Evolutionary conservation across 2,329 filamentous ascomycete genomes (phyloP), one percentile per base, ranked within the genome.

Genomic region (Graphiopsis chlorocephala): DNA sequence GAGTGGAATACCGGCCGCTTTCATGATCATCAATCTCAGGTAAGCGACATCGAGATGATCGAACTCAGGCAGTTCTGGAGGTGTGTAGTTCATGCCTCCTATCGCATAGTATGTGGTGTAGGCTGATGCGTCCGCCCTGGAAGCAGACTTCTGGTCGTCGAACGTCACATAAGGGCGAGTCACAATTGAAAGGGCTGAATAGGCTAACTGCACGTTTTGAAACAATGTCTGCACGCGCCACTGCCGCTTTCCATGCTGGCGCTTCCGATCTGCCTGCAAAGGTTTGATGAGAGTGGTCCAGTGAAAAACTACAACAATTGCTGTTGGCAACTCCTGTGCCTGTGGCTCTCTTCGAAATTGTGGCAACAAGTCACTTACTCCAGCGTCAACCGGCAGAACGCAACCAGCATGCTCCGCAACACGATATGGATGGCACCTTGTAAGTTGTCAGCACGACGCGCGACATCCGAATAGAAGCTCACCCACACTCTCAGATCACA

Each of bases 351-450:
- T 45, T 45, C 38, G 14, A 45, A 45, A 20, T 10, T 20, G 5
- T 45, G 38, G 38, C 38, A 45, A n/a, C 38, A 20, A n/a, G 14
- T 20, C 38, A 45, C 38, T 4, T 45, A 12, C 38, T 20, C 20
- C n/a, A 25, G 23, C 56, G 12, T 57, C 31, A 1, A 63, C 42
- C 31, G 12, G 55, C 26, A 65, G 55, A 64, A 65, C 57, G 26
- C 42, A 31, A 33, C n/a, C 61, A 67, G 64, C 45, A 55, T 67
- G 47, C 20, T 50, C n/a, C 48, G 55, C 6, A 62, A 64, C 26
- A 57, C 45, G 5, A 42, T 57, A 20, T 67, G 66, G 66, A 48
- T 56, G 20, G 31, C 58, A 14, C 58, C 58, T 25, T 50, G 58
- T 61, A 25, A 61, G 58, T 31, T n/a, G 5, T 1, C 29, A 35